Base-by-base conservation (phyloP, 495 filamentous ascomycete species). In the Neurospora intermedia region DNA sequence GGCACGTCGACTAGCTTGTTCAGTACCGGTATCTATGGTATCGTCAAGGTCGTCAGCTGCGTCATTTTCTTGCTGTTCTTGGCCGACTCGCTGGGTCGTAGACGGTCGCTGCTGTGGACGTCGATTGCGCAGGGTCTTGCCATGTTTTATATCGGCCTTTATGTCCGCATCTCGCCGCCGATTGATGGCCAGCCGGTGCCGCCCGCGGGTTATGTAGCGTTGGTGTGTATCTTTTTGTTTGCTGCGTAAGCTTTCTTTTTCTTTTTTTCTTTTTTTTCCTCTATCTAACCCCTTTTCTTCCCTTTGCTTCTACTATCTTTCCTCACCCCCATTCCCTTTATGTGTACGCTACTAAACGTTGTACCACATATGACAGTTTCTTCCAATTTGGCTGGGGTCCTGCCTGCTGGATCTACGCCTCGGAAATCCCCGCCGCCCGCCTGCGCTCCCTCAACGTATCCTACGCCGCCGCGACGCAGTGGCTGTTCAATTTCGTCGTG, bases 311-410 rank as follows among this genome's bases (percentile, higher is more conserved):
- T 39, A 4, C 38, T 8, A 16, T 27, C 69, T 66, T 1, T 16
- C 46, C 4, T 13, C 1, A 2, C 10, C 46, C 23, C 4, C n/a
- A 23, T 23, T 18, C 35, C 6, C 35, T 0, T 38, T 6, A n/a
- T 15, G 11, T 27, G 31, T 59, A 31, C 35, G 4, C 45, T 46
- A 48, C 35, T 6, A 5, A 38, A 48, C 45, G 3, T 43, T 20
- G 35, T 16, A 20, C 0, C 6, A 2, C 40, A 41, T 11, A 40
- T 10, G 48, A 43, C 69, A 81, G 80, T 3, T 91, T 91, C 84
- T 92, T 92, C 84, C 91, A 92, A 72, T 92, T 93, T 78, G 90
- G 91, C 48, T 93, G 91, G 91, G 92, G 92, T 0, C 92, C 92
- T 0, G 89, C 90, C 38, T 92, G 91, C 80, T 93, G 91, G 92